Base-by-base conservation (phyloP, 2,329 filamentous ascomycete species). In the Plenodomus lindquistii region DNA sequence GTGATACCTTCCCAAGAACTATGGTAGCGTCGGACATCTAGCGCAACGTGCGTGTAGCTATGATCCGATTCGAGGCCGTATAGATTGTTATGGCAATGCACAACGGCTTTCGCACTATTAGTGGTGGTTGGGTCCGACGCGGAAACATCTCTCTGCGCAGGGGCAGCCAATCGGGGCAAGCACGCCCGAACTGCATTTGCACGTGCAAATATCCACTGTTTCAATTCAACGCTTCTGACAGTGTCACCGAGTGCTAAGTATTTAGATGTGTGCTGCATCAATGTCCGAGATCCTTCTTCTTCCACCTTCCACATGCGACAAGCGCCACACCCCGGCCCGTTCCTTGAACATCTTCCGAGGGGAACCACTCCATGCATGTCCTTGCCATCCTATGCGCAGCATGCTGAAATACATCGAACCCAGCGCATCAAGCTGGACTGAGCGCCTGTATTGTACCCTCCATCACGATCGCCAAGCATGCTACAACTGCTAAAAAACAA, bases 51-150 rank as follows among this genome's bases (percentile, higher is more conserved):
- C 52, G 21, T 31, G 38, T 48, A 46, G 24, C 48, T 34, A 54
- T 39, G 37, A 46, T 61, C 36, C 63, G 60, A 69, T 68, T 68
- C 63, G 60, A 44, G 48, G 45, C 31, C 40, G 46, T 19, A 52
- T 66, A 65, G 31, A 66, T 66, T 62, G 53, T 24, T 40, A 46
- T 50, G 42, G 55, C 42, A 53, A 50, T 46, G 48, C 53, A 42
- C 38, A 48, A 37, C 55, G 55, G 53, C 37, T 50, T 55, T 52
- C 40, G 45, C 19, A 54, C 54, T 63, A 46, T 65, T 57, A 69
- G 53, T 67, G 59, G 63, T 46, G 42, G 54, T 41, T 38, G 42
- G 44, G 46, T 54, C 55, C 54, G 62, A 50, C 27, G 50, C 43
- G 45, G 51, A 55, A 51, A 55, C 48, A 42, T 8, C 37, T 44